These are phyloP conservation scores for Neostapfia colusana DNA, from an alignment of 176 grass and related monocot genomes.

Conservation along the genomic window DNA sequence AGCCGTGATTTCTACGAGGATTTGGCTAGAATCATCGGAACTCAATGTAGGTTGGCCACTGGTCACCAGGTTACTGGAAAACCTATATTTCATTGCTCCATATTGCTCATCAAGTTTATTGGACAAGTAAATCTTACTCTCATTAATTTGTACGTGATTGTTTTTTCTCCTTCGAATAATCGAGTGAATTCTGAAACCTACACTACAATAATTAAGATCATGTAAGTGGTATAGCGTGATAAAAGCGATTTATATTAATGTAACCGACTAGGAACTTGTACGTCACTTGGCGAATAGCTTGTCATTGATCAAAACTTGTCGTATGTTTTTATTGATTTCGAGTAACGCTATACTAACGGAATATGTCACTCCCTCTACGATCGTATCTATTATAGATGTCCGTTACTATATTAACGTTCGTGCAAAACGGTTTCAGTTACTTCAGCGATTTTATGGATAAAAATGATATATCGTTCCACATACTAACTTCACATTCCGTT, in stretches of 20 bases:
- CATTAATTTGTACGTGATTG: too few species aligned
- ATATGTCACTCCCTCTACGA: neutral
- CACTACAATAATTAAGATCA: neutral
- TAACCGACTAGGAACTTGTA: neutral
- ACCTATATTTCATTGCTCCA: too few species aligned
- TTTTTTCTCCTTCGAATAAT: too few species aligned
- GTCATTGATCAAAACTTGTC: neutral
- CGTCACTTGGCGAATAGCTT: neutral
- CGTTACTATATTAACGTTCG: too few species aligned
- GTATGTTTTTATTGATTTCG: neutral
- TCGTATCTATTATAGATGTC: too few species aligned
- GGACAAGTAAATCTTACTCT: neutral
- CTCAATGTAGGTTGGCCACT: too few species aligned
- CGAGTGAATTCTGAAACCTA: neutral
- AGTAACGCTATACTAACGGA: neutral
- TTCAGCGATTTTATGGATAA: neutral
- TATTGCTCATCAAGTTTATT: neutral
- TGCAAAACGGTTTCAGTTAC: neutral
- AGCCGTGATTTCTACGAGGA: too few species aligned
- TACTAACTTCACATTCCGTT: too few species aligned
- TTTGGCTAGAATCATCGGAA: too few species aligned
- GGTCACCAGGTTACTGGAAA: too few species aligned
- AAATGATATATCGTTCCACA: too few species aligned
- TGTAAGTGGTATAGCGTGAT: neutral
- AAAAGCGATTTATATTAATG: neutral